Percentiles rank a stretch among this genome's conserved stretches.
Conservation (phyloP, 2,329 filamentous ascomycete genomes). For the Sporothrix sp. region DNA sequence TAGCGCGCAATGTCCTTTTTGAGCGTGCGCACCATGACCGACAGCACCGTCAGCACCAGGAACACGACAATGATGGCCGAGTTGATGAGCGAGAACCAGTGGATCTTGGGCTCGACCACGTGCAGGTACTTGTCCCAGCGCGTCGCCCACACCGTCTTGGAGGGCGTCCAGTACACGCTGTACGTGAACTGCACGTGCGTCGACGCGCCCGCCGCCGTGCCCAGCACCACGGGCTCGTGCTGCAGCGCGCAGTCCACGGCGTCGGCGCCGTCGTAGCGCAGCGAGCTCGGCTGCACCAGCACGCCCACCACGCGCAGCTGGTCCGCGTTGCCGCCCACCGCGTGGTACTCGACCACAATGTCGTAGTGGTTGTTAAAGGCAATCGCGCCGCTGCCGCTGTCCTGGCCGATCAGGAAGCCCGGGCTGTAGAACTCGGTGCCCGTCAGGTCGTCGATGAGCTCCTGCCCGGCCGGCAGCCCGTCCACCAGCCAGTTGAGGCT, state of each 20-base stretch:
- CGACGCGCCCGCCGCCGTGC: slow-evolving; percentile 40
- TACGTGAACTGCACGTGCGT: slow-evolving; percentile 80
- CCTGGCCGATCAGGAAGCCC: slow-evolving; percentile 69
- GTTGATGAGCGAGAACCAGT: slow-evolving; percentile 98
- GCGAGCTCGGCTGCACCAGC: slow-evolving; percentile 72
- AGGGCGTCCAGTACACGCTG: slow-evolving; percentile 80
- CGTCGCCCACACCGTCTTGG: slow-evolving; percentile 83
- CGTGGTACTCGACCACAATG: slow-evolving; percentile 86
- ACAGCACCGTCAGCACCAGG: slow-evolving; percentile 80
- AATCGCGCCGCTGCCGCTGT: slow-evolving; percentile 40
- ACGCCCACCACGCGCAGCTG: slow-evolving; percentile 87
- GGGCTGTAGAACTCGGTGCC: slow-evolving; percentile 79
- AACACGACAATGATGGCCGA: slow-evolving; percentile 92
- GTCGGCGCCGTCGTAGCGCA: slow-evolving; percentile 45
- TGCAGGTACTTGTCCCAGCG: slow-evolving; percentile 98
- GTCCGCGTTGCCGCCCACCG: slow-evolving; percentile 54
- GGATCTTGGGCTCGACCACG: slow-evolving; percentile 94
- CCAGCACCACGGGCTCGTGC: slow-evolving; percentile 52
- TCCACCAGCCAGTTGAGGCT: slow-evolving; percentile 95
- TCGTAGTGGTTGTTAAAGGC: slow-evolving; percentile 89
- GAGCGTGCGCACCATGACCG: slow-evolving; percentile 79
- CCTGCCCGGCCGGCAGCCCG: slow-evolving; percentile 81
- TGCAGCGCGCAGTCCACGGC: slow-evolving; percentile 53
- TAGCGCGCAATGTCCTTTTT: slow-evolving; percentile 95
- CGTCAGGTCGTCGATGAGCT: slow-evolving; percentile 66